Evolutionary conservation across 225 moss, liverwort and hornwort species (phyloP).

Genomic region (Neckera pumila): DNA sequence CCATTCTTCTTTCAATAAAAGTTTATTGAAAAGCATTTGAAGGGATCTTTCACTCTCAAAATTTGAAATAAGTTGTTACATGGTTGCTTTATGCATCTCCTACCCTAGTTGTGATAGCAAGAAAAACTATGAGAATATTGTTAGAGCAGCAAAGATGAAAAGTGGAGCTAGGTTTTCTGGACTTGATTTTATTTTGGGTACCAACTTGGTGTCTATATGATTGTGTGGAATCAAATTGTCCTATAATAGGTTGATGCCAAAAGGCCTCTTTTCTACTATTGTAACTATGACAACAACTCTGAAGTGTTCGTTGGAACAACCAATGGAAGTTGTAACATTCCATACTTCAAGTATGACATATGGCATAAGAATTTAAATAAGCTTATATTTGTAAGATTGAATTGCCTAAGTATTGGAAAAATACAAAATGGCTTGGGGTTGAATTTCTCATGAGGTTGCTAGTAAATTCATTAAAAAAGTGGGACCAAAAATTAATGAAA

Average conservation of each 20-base stretch:
- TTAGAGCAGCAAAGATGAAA: too few species aligned
- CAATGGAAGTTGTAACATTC: background rate
- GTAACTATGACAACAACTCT: too few species aligned
- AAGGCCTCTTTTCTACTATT: background rate
- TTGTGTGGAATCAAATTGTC: background rate
- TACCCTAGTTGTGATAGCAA: background rate
- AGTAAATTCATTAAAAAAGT: background rate
- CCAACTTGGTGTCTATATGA: background rate
- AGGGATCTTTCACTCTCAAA: background rate
- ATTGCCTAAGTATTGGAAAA: background rate
- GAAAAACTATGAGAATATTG: background rate
- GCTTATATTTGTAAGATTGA: background rate
- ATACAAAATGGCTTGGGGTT: background rate
- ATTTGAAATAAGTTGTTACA: background rate
- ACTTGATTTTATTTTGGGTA: background rate
- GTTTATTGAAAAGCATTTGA: background rate
- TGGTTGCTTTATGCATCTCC: background rate
- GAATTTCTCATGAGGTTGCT: background rate
- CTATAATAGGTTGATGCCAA: background rate
- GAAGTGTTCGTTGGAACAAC: background rate
- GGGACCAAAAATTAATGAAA: background rate
- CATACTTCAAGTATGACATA: too few species aligned
- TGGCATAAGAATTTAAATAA: background rate
- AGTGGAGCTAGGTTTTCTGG: background rate
- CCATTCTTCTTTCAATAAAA: background rate